Percentiles rank a stretch among this genome's conserved stretches.
Evolutionary conservation across 2,329 filamentous ascomycete species (phyloP).

Genomic region (Penicillium sp.): DNA sequence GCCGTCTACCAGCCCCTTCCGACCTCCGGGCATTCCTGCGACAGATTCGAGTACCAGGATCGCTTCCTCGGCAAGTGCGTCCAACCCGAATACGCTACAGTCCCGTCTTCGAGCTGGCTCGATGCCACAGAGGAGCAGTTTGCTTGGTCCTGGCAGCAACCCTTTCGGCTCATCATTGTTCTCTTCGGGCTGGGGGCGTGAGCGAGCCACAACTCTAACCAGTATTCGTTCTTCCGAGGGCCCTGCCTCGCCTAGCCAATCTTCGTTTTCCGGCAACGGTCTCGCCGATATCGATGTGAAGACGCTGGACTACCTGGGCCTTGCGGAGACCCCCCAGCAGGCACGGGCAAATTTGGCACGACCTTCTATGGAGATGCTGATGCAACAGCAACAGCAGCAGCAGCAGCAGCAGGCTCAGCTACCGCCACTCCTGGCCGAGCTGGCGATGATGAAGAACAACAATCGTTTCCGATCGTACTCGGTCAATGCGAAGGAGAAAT

Average conservation of each 20-base stretch:
- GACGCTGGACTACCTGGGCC: slow-evolving; percentile 90
- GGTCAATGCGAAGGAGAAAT: slow-evolving; percentile 97
- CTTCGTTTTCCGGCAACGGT: slow-evolving; percentile 80
- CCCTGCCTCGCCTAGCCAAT: slow-evolving; percentile 81
- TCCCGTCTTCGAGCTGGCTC: slow-evolving; percentile 88
- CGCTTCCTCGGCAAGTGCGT: slow-evolving; percentile 46
- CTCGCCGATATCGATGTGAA: slow-evolving; percentile 83
- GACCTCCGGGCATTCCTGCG: slow-evolving; percentile 54
- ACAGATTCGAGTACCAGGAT: slow-evolving; percentile 41
- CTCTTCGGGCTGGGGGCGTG: slow-evolving; percentile 80
- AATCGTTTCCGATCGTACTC: slow-evolving; percentile 96
- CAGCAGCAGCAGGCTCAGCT: slow-evolving; percentile 46
- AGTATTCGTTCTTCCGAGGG: slow-evolving; percentile 87
- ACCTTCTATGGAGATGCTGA: slow-evolving; percentile 53
- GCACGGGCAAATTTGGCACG: slow-evolving; percentile 67
- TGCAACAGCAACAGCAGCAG: slow-evolving; percentile 48
- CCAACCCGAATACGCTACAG: slow-evolving; percentile 66
- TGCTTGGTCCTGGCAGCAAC: slow-evolving; percentile 52
- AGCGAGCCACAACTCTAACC: slow-evolving; percentile 81
- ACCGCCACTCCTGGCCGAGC: slow-evolving; percentile 68
- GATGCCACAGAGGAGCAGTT: slow-evolving; percentile 82
- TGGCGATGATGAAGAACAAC: slow-evolving; percentile 73
- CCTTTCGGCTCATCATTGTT: slow-evolving; percentile 91
- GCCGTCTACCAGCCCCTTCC: slow-evolving; percentile 83
- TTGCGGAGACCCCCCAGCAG: slow-evolving; percentile 89